Conservation (phyloP, 75 land plant species). For the Ceratopteris richardii region DNA sequence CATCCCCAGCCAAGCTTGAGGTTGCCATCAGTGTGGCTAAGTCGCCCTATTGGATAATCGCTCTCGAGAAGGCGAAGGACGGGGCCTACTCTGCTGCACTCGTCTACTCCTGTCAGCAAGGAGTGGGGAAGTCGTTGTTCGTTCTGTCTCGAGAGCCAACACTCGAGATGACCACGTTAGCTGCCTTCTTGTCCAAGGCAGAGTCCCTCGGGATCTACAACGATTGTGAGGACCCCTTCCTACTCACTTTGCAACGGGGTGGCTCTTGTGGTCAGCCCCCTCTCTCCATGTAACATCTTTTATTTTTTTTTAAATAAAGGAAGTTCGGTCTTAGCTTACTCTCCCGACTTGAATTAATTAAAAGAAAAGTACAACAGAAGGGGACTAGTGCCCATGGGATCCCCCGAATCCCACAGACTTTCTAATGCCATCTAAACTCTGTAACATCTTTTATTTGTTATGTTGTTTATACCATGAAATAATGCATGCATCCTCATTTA, state of each 20-base stretch:
- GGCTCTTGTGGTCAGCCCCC: slow-evolving; percentile 16
- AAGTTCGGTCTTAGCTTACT: too few relatives aligned
- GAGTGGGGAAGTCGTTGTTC: slow-evolving; percentile 6
- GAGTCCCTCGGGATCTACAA: slow-evolving; percentile 11
- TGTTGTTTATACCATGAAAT: too few relatives aligned
- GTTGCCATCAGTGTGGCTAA: neutral
- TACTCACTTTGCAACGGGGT: slow-evolving; percentile 10
- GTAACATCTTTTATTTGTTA: too few relatives aligned
- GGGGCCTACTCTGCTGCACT: slow-evolving; percentile 20
- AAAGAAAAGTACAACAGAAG: too few relatives aligned
- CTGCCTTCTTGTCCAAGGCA: slow-evolving; percentile 12
- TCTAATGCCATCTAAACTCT: too few relatives aligned
- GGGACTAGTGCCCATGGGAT: too few relatives aligned
- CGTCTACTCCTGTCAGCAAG: slow-evolving; percentile 24
- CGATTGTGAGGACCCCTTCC: too few relatives aligned
- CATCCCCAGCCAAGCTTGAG: neutral
- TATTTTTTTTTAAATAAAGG: too few relatives aligned
- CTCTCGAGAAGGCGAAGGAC: neutral
- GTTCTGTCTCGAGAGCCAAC: slow-evolving; percentile 8
- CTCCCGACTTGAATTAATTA: too few relatives aligned
- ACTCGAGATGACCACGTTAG: neutral
- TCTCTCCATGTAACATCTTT: too few relatives aligned
- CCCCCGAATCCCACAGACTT: too few relatives aligned
- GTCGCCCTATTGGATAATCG: slow-evolving; percentile 26
- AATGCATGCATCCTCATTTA: too few relatives aligned